Base-by-base conservation (phyloP, 2,329 filamentous ascomycete genomes). In the Aspergillus flavus region DNA sequence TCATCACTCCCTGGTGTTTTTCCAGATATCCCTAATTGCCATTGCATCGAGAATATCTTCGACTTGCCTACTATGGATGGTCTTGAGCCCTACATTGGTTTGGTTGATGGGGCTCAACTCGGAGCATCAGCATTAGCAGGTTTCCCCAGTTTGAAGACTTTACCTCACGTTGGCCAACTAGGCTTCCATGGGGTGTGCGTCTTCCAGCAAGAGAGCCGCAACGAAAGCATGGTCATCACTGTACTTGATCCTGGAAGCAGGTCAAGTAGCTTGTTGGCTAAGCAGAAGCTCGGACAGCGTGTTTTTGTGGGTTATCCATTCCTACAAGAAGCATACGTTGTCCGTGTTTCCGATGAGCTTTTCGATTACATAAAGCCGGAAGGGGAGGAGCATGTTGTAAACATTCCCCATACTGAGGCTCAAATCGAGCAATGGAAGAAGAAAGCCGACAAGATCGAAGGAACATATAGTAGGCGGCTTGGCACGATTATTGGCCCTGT, bases 241-340 rank as follows among this genome's bases (percentile, higher is more conserved):
- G 83, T 99, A 57, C 84, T 89, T 36, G 90, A 92, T 43, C 87
- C 91, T 0, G 92, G 94, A 66, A 80, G 82, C 62, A 88, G 90
- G 41, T 89, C 90, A 55, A 91, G 87, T 67, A 83, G 89, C 26
- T 88, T 91, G 68, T 81, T 86, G 60, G 94, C 94, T 61, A 92
- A 93, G 75, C 80, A 83, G 57, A 94, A 93, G 74, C 85, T 99
- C 52, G 94, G 94, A 52, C 87, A 94, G 77, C 89, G 89, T 64
- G 94, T 96, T 64, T 93, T 93, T 75, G 91, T 98, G 64, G 94
- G 94, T 43, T 99, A 96, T 73, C 95, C 95, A 1, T 99, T 97
- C 81, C 81, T 99, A 67, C 92, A 96, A 71, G 96, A 99, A 80
- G 95, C 92, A 59, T 94, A 94, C 80, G 89, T 99, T 34, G 85